Evolutionary conservation across 192 early-diverging fungal genomes (phyloP).

Genomic region (Borealophlyctis nickersoniae): DNA sequence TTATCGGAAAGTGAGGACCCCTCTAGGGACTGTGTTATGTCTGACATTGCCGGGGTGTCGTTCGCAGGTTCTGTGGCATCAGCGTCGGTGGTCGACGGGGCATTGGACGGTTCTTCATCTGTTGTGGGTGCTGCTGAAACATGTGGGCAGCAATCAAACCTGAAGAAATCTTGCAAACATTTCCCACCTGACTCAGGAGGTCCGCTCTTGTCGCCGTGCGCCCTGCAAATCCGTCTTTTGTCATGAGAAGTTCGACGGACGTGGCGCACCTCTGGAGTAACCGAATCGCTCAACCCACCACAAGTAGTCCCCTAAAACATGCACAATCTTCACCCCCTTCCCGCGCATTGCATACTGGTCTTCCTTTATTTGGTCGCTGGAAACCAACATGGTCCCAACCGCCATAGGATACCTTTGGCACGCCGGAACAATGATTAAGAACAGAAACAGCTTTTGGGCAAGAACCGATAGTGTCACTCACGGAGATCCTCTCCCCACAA

Average conservation of each 20-base stretch:
- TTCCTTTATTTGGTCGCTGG: constrained; percentile 46
- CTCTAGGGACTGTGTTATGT: background rate
- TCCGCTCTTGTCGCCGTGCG: background rate
- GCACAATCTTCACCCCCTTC: constrained; percentile 74
- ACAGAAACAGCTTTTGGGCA: background rate
- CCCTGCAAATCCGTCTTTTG: too few relatives aligned
- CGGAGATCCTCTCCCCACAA: constrained; percentile 51
- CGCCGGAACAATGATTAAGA: constrained; percentile 21
- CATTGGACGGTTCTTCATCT: too few relatives aligned
- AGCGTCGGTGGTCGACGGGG: too few relatives aligned
- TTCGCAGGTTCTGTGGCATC: background rate
- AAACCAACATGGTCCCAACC: constrained; percentile 62
- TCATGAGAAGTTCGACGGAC: too few relatives aligned
- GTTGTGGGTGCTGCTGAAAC: too few relatives aligned
- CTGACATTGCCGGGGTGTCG: background rate
- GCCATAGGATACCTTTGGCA: constrained; percentile 51
- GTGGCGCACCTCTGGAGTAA: too few relatives aligned
- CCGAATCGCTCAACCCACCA: constrained; percentile 70
- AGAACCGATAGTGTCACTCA: constrained; percentile 25
- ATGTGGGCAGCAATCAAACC: too few relatives aligned
- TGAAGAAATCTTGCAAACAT: too few relatives aligned
- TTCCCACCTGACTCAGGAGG: too few relatives aligned
- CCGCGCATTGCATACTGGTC: constrained; percentile 63
- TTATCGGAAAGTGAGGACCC: background rate
- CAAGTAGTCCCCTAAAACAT: constrained; percentile 73